Evolutionary conservation across 352 stramenopile genomes (phyloP).

Genomic region (Globisporangium heterothallicum): DNA sequence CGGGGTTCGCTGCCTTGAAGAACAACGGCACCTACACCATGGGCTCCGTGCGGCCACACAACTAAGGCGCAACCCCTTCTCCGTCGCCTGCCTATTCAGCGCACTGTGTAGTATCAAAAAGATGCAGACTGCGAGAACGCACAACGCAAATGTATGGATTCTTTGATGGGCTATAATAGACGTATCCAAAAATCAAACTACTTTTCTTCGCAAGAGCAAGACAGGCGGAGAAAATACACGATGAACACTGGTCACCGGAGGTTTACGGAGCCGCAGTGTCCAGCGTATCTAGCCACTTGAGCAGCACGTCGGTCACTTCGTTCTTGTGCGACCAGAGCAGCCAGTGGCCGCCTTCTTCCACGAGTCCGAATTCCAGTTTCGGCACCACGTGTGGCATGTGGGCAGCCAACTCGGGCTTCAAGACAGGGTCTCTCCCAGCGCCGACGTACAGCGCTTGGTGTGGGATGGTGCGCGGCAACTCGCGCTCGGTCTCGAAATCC

Average conservation of each 20-base stretch:
- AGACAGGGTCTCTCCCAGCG: constrained; percentile 29
- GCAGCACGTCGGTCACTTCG: constrained; percentile 3
- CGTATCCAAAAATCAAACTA: no score
- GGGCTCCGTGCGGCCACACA: constrained; percentile 7
- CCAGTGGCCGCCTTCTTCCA: constrained; percentile 11
- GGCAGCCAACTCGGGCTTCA: constrained; percentile 37
- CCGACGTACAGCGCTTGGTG: constrained; percentile 42
- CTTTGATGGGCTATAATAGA: no score
- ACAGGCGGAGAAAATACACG: no score
- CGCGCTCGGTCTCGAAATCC: constrained; percentile 39
- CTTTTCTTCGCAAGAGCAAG: no score
- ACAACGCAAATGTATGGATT: no score
- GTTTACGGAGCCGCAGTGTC: constrained; percentile 1
- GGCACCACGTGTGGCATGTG: constrained; percentile 22
- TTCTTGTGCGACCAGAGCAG: constrained; percentile 10
- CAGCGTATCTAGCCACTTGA: constrained; percentile 6
- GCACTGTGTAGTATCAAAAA: no score
- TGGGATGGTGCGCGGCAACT: constrained; percentile 23
- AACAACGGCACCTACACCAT: constrained; percentile 8
- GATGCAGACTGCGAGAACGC: no score
- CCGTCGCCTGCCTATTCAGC: no score
- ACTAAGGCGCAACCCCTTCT: no score
- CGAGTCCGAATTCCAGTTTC: constrained; percentile 5
- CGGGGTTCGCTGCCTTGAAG: neutral
- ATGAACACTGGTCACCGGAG: no score